Evolutionary conservation across 75 land plant genomes (phyloP).

Genomic region (Cryptomeria japonica): DNA sequence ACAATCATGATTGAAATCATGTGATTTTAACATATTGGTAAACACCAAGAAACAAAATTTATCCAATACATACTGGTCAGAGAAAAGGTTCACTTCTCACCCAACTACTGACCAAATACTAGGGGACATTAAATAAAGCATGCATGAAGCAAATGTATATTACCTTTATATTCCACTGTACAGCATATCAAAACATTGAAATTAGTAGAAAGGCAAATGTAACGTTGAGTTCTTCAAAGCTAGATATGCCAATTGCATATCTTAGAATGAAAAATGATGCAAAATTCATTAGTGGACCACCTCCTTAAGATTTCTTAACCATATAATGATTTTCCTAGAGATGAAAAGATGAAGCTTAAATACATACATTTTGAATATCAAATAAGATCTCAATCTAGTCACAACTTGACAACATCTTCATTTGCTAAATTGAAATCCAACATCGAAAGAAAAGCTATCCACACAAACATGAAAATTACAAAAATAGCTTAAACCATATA

Average conservation of each 20-base stretch:
- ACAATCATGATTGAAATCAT: not conserved
- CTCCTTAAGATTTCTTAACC: not conserved
- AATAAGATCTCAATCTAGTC: not conserved
- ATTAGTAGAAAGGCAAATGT: not conserved
- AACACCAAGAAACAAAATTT: not conserved
- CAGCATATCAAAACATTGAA: not conserved
- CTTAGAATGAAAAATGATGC: not conserved
- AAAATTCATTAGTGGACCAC: not conserved
- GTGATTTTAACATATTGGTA: not conserved
- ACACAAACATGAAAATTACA: not conserved
- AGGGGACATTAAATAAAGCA: not conserved
- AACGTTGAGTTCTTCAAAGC: not conserved
- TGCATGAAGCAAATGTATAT: not conserved
- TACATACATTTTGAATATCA: not conserved
- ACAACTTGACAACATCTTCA: not conserved
- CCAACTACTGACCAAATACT: not conserved
- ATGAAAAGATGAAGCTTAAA: not conserved
- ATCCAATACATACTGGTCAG: not conserved
- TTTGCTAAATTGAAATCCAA: not conserved
- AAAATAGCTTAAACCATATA: not conserved
- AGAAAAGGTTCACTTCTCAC: not conserved
- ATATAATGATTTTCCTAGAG: not conserved
- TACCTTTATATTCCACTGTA: not conserved
- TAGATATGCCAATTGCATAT: not conserved
- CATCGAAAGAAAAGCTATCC: not conserved